A percentile compares a stretch with the other conserved stretches of the same genome.
Conservation (phyloP, 106 monocot genomes). For the Allium fistulosum region DNA sequence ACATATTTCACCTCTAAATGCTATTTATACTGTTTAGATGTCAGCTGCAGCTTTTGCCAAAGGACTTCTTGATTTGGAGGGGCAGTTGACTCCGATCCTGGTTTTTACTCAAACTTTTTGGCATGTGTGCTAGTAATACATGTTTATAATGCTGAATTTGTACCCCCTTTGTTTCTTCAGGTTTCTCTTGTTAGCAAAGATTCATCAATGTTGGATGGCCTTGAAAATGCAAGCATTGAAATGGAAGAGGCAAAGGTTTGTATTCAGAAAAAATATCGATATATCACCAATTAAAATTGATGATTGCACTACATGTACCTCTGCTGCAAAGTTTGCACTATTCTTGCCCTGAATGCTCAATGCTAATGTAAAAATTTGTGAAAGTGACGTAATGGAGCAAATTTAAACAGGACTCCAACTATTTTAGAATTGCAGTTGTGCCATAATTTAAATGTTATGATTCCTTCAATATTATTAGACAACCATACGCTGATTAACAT, state of each 20-base stretch:
- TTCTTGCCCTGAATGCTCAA: too few relatives aligned
- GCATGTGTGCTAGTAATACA: neutral
- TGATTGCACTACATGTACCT: too few relatives aligned
- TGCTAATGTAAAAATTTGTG: too few relatives aligned
- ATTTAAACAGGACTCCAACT: neutral
- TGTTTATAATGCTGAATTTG: neutral
- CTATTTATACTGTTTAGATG: conserved; percentile 39
- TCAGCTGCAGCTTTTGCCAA: conserved; percentile 99
- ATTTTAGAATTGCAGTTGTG: neutral
- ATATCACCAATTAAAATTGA: too few relatives aligned
- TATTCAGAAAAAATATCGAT: neutral
- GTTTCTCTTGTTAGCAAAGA: conserved; percentile 99
- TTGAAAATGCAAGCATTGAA: conserved; percentile 89
- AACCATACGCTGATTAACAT: too few relatives aligned
- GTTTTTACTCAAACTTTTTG: conserved; percentile 17
- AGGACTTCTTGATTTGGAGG: conserved; percentile 98
- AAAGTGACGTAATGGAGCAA: neutral
- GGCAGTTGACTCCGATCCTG: conserved; percentile 92
- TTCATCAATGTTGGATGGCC: conserved; percentile 98
- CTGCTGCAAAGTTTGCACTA: too few relatives aligned
- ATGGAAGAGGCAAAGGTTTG: conserved; percentile 96
- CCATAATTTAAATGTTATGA: too few relatives aligned
- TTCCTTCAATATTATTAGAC: too few relatives aligned
- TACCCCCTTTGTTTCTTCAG: conserved; percentile 17
- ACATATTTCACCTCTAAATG: neutral